phyloP scores from a whole-genome alignment of 768 basidiomycete genomes.

The Amyloporia xantha region DNA sequence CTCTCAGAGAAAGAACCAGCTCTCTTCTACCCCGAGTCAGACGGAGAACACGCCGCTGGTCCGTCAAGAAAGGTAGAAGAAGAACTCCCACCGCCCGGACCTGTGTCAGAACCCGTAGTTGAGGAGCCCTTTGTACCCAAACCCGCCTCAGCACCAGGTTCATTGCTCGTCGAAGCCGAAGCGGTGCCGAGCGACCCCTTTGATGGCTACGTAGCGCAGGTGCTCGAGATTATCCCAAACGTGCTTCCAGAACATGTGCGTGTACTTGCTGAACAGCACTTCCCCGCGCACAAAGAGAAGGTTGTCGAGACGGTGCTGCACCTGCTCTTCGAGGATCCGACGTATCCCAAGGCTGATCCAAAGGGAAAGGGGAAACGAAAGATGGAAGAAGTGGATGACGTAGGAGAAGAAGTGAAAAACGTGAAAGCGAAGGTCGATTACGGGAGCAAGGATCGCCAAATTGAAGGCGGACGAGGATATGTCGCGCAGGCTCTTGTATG shows the following conservation, averaged over 20 bases:
- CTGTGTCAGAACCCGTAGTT: not conserved
- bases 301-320: slow-evolving; percentile 53
- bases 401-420: slow-evolving; percentile 20
- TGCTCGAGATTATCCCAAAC: slow-evolving; percentile 68
- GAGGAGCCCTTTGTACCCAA: not conserved
- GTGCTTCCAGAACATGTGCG: slow-evolving; percentile 51
- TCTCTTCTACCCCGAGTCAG: not conserved
- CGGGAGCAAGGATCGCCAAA: slow-evolving; percentile 37
- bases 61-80: not conserved
- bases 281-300: slow-evolving; percentile 28
- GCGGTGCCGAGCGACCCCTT: slow-evolving; percentile 1
- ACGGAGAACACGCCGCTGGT: not conserved
- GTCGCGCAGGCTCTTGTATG: slow-evolving; percentile 45
- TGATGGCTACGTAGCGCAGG: slow-evolving; percentile 33
- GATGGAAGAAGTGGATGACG: slow-evolving; percentile 24
- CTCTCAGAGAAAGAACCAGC: not conserved
- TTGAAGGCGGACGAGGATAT: slow-evolving; percentile 41
- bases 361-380: slow-evolving; percentile 40
- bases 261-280: slow-evolving; percentile 39
- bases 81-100: not conserved
- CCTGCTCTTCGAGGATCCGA: slow-evolving; percentile 51
- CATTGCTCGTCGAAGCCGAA: not conserved
- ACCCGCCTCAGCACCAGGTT: not conserved
- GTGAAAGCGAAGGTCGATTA: slow-evolving; percentile 50
- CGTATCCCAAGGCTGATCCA: slow-evolving; percentile 49